Base-by-base conservation (phyloP, 164 flowering plant species). In the Annona cherimola region DNA sequence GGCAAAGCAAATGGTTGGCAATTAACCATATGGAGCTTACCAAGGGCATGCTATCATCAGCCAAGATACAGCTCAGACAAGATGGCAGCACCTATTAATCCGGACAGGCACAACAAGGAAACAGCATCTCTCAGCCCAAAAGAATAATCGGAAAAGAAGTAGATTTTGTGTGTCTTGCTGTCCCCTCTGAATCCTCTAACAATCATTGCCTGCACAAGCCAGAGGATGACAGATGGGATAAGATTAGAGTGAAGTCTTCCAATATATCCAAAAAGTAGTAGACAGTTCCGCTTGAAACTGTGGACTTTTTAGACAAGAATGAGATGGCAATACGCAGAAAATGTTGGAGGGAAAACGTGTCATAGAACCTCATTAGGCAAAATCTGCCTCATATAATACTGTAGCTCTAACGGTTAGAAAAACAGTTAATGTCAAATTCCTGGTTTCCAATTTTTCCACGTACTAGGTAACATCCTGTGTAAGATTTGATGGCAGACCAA, bases 111-210 rank as follows among this genome's bases (percentile, higher is more conserved):
- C 42, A 88, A 68, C 39, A 89, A 61, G 45, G 96, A 86, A 69
- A 87, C 63, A 42, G 83, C 5, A 77, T 92, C 85, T 45, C 83
- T 86, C 61, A 81, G 69, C 43, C 81, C 79, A 72, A 79, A 6
- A 57, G 90, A 80, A 59, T 88, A 76, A n/a, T 81, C 74, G 20
- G 89, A 73, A 63, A 85, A 82, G 71, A 86, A 80, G 82, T 90
- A 85, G 35, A 94, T 79, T 72, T 86, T 86, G 77, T 94, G 94
- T 64, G 74, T 63, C 46, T 74, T 80, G 81, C 90, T 77, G 79
- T 94, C 87, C 19, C 98, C 98, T 79, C 90, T 84, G 70, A 92
- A 94, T 42, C 97, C 98, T 82, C 97, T 83, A 54, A 86, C 90
- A 71, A 90, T 92, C 98, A 94, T 94, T 45, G 97, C 98, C 98